Base-by-base conservation (phyloP, 2,329 filamentous ascomycete species). In the Tolypocladium tundrense region DNA sequence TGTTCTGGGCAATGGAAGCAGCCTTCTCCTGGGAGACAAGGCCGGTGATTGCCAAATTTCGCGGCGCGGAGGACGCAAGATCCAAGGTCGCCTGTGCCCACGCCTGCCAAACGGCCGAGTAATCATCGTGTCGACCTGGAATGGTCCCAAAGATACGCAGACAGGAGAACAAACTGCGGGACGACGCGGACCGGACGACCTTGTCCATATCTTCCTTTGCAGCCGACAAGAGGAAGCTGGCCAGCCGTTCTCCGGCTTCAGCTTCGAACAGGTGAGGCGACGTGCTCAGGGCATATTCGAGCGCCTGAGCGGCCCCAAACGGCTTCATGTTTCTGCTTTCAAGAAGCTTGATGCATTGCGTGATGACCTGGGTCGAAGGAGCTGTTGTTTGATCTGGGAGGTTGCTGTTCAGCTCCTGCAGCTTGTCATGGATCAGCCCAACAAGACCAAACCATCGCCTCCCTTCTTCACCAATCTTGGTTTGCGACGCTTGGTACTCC, bases 401-500 rank as follows among this genome's bases (percentile, higher is more conserved):
- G 0, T 54, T 57, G 16, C 63, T 59, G 1, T 56, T 53, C 0
- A 62, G 39, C 10, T 64, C 60, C 3, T 53, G 57, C 60, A 70
- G 67, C 55, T 66, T 73, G 60, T 63, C 66, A 40, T 78, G 70
- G 5, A 84, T 71, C 24, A 75, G 72, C 1, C 77, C 77, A 0
- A 76, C 77, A 11, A 91, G 71, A 1, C 80, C 73, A 60, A 88
- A 87, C 74, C 90, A 90, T 0, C 88, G 85, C 52, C 79, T 76
- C 0, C 86, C 86, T 64, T 88, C 82, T 8, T 85, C 78, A 11
- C 83, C 82, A 33, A 96, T 79, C 45, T 77, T 76, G 55, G 83
- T 79, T 68, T 96, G 91, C 0, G 90, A 95, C 48, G 79, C 78
- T 33, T 82, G 79, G 63, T 89, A 89, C 21, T 91, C 88, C 61